These are phyloP conservation scores for Penicillium polonicum DNA, from an alignment of 2,329 filamentous ascomycete species.

Conservation along the genomic window DNA sequence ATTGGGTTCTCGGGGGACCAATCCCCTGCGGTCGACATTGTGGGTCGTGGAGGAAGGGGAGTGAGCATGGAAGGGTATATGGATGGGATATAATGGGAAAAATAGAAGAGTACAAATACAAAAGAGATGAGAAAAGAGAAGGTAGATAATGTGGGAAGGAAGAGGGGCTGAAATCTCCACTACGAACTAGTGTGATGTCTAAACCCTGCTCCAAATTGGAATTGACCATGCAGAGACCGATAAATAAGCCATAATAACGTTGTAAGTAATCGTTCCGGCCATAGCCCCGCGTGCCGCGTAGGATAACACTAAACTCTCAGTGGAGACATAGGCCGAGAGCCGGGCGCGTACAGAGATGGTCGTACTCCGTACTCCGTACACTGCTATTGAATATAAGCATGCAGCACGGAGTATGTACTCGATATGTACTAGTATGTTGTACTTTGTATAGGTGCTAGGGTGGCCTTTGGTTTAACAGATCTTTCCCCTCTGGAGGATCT, in stretches of 20 bases:
- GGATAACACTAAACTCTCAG: not conserved
- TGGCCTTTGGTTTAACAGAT: not conserved
- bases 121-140: constrained; percentile 1
- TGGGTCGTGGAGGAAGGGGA: constrained; percentile 8
- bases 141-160: constrained; percentile 8
- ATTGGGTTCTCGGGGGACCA: constrained; percentile 34
- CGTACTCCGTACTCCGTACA: not conserved
- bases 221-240: constrained; percentile 3
- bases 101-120: constrained; percentile 1
- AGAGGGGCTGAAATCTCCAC: constrained; percentile 22
- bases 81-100: not conserved
- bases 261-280: not conserved
- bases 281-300: constrained; percentile 2
- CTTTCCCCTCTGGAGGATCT: not conserved
- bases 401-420: not conserved
- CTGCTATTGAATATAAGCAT: not conserved
- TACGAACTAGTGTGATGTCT: constrained; percentile 18
- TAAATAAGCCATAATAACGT: constrained; percentile 1
- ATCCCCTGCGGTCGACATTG: constrained; percentile 19
- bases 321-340: constrained; percentile 1
- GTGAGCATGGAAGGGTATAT: not conserved
- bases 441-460: not conserved
- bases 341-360: not conserved
- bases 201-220: constrained; percentile 16
- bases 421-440: not conserved